Percentiles rank a stretch among this genome's conserved stretches.
phyloP scores from a whole-genome alignment of 176 grass and related monocot species.

The Secale cereale region DNA sequence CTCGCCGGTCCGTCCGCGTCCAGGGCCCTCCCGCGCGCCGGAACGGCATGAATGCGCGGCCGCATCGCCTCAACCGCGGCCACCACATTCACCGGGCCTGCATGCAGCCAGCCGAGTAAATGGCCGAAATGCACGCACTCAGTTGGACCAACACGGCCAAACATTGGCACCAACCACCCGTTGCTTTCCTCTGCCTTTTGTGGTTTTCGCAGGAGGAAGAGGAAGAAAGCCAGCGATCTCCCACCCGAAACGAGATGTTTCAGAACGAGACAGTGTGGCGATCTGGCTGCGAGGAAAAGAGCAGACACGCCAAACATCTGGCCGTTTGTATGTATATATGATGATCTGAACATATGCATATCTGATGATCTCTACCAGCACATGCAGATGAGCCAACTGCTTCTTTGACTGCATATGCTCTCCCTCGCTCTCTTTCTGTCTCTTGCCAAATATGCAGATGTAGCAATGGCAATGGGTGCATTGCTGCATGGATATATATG shows the following conservation, averaged over 20 bases:
- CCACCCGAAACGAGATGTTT: neutral
- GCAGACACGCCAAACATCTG: neutral
- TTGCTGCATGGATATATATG: too few relatives aligned
- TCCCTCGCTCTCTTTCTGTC: neutral
- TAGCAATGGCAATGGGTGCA: too few relatives aligned
- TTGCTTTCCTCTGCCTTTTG: neutral
- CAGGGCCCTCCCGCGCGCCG: neutral
- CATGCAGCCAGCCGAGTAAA: neutral
- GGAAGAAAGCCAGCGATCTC: neutral
- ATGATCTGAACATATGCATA: neutral
- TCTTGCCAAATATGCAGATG: neutral
- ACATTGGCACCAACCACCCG: neutral
- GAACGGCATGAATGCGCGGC: neutral
- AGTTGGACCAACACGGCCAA: neutral
- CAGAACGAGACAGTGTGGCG: neutral
- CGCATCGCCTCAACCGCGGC: neutral
- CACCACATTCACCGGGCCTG: neutral
- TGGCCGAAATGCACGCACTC: neutral
- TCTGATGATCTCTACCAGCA: neutral
- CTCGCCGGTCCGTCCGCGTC: neutral
- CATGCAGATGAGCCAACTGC: neutral
- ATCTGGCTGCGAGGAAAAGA: neutral
- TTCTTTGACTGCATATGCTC: conserved; percentile 7
- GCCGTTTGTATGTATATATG: neutral
- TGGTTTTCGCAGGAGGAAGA: neutral